Evolutionary conservation across 805 yeast species (phyloP), one percentile per base, ranked within the genome.

Genomic region (Ogataea thermomethanolica): DNA sequence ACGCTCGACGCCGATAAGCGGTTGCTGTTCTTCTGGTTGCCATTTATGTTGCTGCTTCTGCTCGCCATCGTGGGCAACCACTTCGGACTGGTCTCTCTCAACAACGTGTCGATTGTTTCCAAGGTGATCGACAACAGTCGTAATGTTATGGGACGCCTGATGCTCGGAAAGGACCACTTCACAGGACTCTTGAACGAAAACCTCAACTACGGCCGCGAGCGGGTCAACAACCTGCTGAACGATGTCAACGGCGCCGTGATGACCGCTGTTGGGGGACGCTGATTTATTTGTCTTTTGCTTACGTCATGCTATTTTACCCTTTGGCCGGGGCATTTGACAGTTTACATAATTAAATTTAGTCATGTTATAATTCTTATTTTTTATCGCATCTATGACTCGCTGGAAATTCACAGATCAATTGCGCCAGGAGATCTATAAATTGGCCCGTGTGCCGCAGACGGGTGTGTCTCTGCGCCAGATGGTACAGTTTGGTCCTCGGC

Each of bases 1-100:
- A 65, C 77, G 0, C 66, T 76, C 26, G 71, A 69, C 51, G 84
- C 87, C 54, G 97, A 90, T 62, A 82, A 78, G 55, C 83, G 88
- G 86, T 69, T 90, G 48, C 65, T 87, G 45, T 86, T 90, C 59
- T 89, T 90, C 73, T 90, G 97, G 97, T 64, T 89, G 43, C 97
- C 97, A 10, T 73, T 85, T 27, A 63, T 77, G 59, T 64, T 87
- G 37, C 51, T 81, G 14, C 58, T 85, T 24, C 61, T 81, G 12
- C 65, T 79, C 33, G 46, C 62, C 13, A 45, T 64, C n/a, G 40
- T 61, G 7, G 62, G 59, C 17, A 58, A 50, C 33, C 56, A 55
- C 29, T 50, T 64, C 26, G 50, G 55, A 15, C 38, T 60, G 20
- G 40, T 54, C 21, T 38, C 45, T n/a, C 33, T 53, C 13, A 51